A percentile compares a stretch with the other conserved stretches of the same genome.
Evolutionary conservation across 108 stramenopile species (phyloP).

Genomic region (Cyclostephanos invisitatus): DNA sequence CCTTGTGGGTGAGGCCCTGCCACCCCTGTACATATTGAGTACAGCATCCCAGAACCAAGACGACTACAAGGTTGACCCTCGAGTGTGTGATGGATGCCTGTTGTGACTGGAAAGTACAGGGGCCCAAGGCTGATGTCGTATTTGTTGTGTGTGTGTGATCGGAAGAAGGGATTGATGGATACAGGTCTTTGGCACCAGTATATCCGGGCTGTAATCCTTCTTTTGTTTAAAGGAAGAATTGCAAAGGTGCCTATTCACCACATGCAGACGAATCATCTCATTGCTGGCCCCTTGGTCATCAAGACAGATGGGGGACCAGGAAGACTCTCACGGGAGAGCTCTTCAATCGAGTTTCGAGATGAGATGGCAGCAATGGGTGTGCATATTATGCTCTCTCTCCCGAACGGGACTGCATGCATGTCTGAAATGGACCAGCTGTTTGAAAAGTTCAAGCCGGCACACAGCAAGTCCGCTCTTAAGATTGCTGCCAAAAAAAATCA

Average conservation of each 20-base stretch:
- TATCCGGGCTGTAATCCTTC: background rate
- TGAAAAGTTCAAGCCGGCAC: too few species aligned
- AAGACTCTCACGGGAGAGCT: conserved; percentile 2
- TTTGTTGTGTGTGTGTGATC: background rate
- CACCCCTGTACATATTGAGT: too few species aligned
- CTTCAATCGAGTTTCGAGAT: background rate
- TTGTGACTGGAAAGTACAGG: background rate
- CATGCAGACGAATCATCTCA: background rate
- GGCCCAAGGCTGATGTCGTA: background rate
- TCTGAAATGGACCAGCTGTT: conserved; percentile 14
- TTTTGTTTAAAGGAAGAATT: background rate
- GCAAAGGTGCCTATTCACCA: background rate
- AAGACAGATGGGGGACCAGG: conserved; percentile 11
- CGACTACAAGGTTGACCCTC: conserved; percentile 5
- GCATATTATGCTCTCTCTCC: conserved; percentile 12
- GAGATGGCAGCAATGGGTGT: conserved; percentile 2
- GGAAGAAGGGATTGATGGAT: conserved; percentile 11
- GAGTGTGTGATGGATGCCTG: background rate
- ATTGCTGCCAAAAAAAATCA: too few species aligned
- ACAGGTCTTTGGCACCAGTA: background rate
- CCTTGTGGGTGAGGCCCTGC: too few species aligned
- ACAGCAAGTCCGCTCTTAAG: background rate
- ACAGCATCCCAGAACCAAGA: background rate
- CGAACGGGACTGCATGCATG: conserved; percentile 2
- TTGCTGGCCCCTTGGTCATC: conserved; percentile 3